Conservation (phyloP, 2,329 filamentous ascomycete genomes). For the Aspergillus awamori region DNA sequence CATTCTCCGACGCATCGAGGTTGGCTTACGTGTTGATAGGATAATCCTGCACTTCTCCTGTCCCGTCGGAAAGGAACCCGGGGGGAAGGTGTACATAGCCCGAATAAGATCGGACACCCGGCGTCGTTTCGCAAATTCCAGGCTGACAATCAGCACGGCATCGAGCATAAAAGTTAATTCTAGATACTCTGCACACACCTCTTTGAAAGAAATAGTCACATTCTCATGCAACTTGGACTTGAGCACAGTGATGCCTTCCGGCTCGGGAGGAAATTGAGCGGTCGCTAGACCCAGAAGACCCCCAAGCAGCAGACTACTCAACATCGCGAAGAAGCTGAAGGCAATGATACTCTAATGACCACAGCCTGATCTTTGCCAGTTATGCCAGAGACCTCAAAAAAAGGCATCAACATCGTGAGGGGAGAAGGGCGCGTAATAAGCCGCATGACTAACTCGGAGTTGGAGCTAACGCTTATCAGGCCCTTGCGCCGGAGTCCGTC, state of each 20-base stretch:
- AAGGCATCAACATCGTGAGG: neutral
- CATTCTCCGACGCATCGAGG: neutral
- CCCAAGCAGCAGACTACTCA: neutral
- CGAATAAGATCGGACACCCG: conserved; percentile 2
- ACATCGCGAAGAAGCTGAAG: neutral
- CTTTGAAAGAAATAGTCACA: conserved; percentile 3
- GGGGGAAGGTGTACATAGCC: conserved; percentile 6
- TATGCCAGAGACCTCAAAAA: no score
- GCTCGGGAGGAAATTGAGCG: conserved; percentile 5
- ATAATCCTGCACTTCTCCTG: neutral
- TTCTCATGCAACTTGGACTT: conserved; percentile 5
- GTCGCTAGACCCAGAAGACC: neutral
- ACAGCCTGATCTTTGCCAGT: neutral
- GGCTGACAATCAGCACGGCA: neutral
- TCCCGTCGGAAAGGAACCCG: neutral
- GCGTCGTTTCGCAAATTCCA: conserved; percentile 7
- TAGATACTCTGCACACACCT: neutral
- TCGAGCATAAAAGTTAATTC: no score
- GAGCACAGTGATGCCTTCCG: neutral
- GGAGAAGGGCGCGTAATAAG: neutral
- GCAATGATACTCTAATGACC: neutral
- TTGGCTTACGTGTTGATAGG: conserved; percentile 7
- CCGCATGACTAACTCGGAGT: neutral
- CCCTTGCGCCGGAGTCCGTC: neutral
- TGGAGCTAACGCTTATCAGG: neutral